phyloP scores from a whole-genome alignment of 1,139 yeast species.

The Nakaseomyces bracarensis region DNA sequence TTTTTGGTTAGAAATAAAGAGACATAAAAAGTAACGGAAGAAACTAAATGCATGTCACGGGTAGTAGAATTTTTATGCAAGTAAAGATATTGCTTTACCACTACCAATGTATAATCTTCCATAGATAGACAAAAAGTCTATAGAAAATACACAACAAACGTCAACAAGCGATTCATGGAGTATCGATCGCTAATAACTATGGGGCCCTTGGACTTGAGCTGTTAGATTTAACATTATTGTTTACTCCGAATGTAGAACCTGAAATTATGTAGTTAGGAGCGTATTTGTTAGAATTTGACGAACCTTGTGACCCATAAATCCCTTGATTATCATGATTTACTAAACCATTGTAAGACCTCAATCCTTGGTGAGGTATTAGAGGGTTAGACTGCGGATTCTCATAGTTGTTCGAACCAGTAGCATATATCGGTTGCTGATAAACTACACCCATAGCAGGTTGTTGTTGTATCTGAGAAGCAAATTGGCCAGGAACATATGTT shows the following conservation, averaged over 20 bases:
- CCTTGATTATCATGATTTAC: not conserved
- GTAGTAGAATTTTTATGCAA: too few species aligned
- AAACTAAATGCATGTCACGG: too few species aligned
- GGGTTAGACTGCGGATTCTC: not conserved
- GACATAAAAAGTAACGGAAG: too few species aligned
- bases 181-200: too few species aligned
- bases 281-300: not conserved
- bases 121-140: too few species aligned
- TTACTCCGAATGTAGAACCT: not conserved
- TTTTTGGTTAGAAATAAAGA: too few species aligned
- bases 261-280: not conserved
- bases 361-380: not conserved
- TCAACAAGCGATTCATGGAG: too few species aligned
- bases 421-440: not conserved
- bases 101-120: too few species aligned
- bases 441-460: not conserved
- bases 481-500: not conserved
- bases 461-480: not conserved
- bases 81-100: too few species aligned
- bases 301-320: not conserved
- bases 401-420: not conserved
- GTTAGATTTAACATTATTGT: slow-evolving; percentile 1
- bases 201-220: not conserved
- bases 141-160: too few species aligned
- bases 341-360: not conserved